Evolutionary conservation across 495 filamentous ascomycete species (phyloP).

Genomic region (Daldinia caldariorum): DNA sequence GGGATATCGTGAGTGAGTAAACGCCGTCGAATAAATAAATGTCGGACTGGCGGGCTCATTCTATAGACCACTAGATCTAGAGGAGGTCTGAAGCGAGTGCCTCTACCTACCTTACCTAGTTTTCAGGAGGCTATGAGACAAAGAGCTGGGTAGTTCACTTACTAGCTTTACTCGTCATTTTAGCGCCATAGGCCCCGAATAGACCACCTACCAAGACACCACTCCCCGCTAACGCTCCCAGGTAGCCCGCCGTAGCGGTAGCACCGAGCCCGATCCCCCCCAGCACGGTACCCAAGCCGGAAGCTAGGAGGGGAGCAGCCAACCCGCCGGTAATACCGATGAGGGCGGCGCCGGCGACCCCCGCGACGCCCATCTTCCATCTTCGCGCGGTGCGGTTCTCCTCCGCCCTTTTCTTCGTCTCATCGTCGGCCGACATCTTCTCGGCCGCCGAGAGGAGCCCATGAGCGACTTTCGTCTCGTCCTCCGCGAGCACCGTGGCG

Average conservation of each 20-base stretch:
- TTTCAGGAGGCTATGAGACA: conserved; percentile 51
- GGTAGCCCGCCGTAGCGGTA: conserved; percentile 75
- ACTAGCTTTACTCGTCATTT: conserved; percentile 73
- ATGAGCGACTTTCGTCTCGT: conserved; percentile 79
- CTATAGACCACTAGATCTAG: too few relatives aligned
- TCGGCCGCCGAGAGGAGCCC: conserved; percentile 79
- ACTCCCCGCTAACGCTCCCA: conserved; percentile 83
- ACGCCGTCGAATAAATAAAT: conserved; percentile 49
- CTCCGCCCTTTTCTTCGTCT: conserved; percentile 73
- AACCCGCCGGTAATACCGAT: conserved; percentile 86
- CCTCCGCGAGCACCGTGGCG: conserved; percentile 70
- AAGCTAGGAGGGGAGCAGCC: conserved; percentile 84
- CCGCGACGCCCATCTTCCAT: conserved; percentile 81
- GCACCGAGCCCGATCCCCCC: conserved; percentile 84
- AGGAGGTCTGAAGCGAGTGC: not conserved
- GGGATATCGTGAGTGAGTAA: conserved; percentile 56
- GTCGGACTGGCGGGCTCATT: not conserved
- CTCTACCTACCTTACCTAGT: too few relatives aligned
- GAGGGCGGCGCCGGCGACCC: conserved; percentile 81
- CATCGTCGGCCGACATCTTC: conserved; percentile 73
- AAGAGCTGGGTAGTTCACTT: conserved; percentile 7
- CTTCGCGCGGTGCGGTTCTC: conserved; percentile 70
- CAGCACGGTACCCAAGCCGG: conserved; percentile 83
- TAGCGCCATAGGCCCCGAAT: conserved; percentile 88
- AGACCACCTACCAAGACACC: conserved; percentile 82